A percentile compares a stretch with the other conserved stretches of the same genome.
Evolutionary conservation across 257 asterid genomes (phyloP).

Genomic region (Nicotiana undulata): DNA sequence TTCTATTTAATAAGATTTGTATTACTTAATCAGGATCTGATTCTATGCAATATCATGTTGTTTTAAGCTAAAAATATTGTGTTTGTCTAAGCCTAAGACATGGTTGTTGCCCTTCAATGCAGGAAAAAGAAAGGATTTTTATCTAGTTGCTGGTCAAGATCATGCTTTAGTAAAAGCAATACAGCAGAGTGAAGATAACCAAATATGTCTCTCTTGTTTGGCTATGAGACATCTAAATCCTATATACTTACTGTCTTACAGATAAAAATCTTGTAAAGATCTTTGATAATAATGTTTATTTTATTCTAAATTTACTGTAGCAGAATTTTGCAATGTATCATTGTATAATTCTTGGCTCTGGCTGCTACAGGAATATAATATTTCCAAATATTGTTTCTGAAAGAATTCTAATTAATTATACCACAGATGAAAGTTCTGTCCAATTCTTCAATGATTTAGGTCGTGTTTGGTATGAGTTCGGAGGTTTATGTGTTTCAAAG

Average conservation of each 20-base stretch:
- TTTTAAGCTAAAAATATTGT: no score
- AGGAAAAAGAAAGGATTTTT: conserved; percentile 35
- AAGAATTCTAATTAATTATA: background rate
- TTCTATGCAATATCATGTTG: no score
- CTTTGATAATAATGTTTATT: background rate
- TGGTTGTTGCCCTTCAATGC: conserved; percentile 14
- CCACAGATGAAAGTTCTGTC: background rate
- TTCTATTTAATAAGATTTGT: no score
- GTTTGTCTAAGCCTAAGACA: no score
- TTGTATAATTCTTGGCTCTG: background rate
- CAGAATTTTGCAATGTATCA: background rate
- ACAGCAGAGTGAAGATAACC: conserved; percentile 10
- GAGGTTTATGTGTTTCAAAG: no score
- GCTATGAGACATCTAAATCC: background rate
- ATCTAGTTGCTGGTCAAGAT: conserved; percentile 31
- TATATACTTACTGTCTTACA: background rate
- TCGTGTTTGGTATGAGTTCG: no score
- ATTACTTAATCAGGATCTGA: no score
- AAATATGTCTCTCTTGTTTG: background rate
- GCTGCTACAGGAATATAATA: background rate
- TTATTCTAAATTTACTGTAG: background rate
- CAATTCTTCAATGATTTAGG: no score
- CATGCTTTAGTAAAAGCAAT: conserved; percentile 26
- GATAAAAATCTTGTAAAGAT: background rate
- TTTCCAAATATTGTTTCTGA: background rate